These are phyloP conservation scores for Colletotrichum sp. DNA, from an alignment of 2,329 filamentous ascomycete species.

Conservation along the genomic window DNA sequence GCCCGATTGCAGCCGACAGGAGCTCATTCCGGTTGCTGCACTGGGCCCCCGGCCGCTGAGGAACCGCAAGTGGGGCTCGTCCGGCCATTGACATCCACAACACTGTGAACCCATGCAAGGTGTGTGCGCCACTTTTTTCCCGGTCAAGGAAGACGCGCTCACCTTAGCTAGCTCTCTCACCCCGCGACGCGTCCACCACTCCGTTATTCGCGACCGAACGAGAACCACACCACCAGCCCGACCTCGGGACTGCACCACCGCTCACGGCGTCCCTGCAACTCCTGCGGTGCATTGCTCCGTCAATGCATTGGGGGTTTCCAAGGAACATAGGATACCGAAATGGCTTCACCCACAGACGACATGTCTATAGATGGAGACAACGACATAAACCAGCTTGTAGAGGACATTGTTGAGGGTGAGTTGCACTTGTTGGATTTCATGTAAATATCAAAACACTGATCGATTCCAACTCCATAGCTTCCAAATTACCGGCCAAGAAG, in stretches of 20 bases:
- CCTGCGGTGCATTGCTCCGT: neutral
- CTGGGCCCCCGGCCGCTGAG: neutral
- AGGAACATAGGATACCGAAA: neutral
- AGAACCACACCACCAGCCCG: neutral
- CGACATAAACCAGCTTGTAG: slow-evolving; percentile 39
- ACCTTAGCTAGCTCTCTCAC: neutral
- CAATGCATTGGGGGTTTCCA: neutral
- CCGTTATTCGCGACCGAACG: neutral
- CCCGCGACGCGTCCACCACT: slow-evolving; percentile 11
- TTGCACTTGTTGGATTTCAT: neutral
- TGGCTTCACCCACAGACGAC: neutral
- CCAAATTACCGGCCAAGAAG: slow-evolving; percentile 68
- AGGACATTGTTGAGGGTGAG: slow-evolving; percentile 36
- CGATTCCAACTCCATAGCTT: slow-evolving; percentile 43
- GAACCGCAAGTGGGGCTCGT: neutral
- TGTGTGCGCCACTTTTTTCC: neutral
- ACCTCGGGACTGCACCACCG: neutral
- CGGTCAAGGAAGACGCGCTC: slow-evolving; percentile 5
- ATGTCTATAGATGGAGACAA: slow-evolving; percentile 30
- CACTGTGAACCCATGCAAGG: neutral
- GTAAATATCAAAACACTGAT: neutral
- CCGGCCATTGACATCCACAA: neutral
- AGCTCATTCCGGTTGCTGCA: neutral
- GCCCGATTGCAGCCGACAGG: neutral
- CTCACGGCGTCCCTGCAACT: neutral